Evolutionary conservation across 1,284 basidiomycete genomes (phyloP), one percentile per base, ranked within the genome.

Genomic region (Apiotrichum akiyoshidainum): DNA sequence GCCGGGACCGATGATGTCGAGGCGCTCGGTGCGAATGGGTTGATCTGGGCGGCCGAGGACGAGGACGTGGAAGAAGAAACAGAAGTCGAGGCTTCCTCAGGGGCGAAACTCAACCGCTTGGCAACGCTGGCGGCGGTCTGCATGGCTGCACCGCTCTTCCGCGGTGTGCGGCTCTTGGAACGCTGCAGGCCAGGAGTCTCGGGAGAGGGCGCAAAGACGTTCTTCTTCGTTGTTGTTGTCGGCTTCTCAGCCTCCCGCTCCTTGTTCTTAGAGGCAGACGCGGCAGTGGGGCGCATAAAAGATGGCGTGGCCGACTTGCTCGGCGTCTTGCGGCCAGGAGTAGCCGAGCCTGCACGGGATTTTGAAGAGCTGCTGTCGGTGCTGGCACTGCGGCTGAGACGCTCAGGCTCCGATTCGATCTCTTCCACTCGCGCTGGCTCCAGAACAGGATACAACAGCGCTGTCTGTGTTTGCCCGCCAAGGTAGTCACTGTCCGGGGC

Each of bases 201-300:
- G 3, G 72, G 73, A 0, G 70, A 71, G 7, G 70, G 72, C 4
- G 68, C 73, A 48, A 75, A 77, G 40, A 73, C 63, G 53, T 77
- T 77, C 19, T 73, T 63, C 58, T 72, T 74, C 46, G 64, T 54
- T 2, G 59, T 58, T 11, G 61, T 41, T 4, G 59, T 26, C 26
- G 26, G 37, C 37, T 37, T 16, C 26, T 39, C 26, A 7, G 26
- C 26, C 12, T 52, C 22, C 11, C 16, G 11, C 8, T 57, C 54
- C 45, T 57, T 62, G 46, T 55, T 57, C 49, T 73, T 70, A 17
- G 63, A 63, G 0, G 61, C 60, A 7, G 74, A 75, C 2, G 74
- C 66, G 1, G 67, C 59, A 8, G 75, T 77, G 14, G 73, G 69
- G 22, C 70, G 66, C 35, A 73, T 69, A 59, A 75, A 73, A 0